Percentiles rank a stretch among this genome's conserved stretches.
Evolutionary conservation across 495 filamentous ascomycete genomes (phyloP).

Genomic region (Bombardia bombarda): DNA sequence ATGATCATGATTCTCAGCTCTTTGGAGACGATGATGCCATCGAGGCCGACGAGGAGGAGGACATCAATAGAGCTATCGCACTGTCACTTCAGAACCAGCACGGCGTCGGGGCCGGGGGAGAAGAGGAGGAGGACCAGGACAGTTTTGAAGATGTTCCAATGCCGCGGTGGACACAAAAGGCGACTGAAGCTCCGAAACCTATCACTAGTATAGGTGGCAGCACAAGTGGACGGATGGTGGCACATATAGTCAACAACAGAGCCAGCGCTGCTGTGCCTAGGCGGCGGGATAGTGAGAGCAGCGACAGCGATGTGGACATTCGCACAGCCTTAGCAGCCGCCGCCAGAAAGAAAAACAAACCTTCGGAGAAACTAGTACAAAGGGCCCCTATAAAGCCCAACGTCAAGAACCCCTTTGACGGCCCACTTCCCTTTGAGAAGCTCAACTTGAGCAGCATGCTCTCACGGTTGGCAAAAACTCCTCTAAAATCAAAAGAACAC

Average conservation of each 20-base stretch:
- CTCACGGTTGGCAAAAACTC: constrained; percentile 40
- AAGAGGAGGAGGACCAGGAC: constrained; percentile 35
- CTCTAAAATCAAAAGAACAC: constrained; percentile 13
- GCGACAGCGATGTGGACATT: constrained; percentile 57
- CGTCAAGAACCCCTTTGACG: constrained; percentile 54
- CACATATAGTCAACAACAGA: constrained; percentile 55
- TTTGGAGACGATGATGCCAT: constrained; percentile 27
- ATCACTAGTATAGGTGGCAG: constrained; percentile 37
- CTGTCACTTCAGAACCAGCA: constrained; percentile 59
- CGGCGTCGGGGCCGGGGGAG: constrained; percentile 20
- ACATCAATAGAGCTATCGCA: constrained; percentile 72
- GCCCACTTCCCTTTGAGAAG: constrained; percentile 84
- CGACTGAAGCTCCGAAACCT: constrained; percentile 44
- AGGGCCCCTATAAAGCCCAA: constrained; percentile 24
- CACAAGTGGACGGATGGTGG: constrained; percentile 49
- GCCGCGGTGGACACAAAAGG: constrained; percentile 48
- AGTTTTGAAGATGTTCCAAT: constrained; percentile 41
- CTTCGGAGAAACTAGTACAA: constrained; percentile 11
- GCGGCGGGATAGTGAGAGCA: constrained; percentile 37
- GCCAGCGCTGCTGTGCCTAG: constrained; percentile 45
- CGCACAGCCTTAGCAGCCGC: constrained; percentile 48
- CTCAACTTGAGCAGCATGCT: constrained; percentile 60
- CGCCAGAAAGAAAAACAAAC: constrained; percentile 33
- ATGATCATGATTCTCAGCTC: constrained; percentile 18
- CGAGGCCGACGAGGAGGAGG: constrained; percentile 60